Evolutionary conservation across 192 early-diverging fungal genomes (phyloP).

Genomic region (Chytriomyces hyalinus): DNA sequence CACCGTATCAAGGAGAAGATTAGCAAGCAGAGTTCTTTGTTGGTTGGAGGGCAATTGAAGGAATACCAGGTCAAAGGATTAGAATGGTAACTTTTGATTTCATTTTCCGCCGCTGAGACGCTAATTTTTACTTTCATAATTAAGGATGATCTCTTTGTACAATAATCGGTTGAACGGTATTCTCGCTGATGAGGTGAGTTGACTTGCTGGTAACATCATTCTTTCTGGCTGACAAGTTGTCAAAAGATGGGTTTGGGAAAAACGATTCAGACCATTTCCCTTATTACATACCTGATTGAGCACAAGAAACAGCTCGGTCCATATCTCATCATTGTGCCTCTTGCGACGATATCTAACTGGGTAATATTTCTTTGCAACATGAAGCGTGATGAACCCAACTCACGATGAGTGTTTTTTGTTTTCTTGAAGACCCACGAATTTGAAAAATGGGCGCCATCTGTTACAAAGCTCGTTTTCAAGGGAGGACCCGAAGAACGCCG

Average conservation of each 20-base stretch:
- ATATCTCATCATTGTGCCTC: conserved; percentile 94
- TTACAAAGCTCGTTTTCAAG: conserved; percentile 91
- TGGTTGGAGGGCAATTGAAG: conserved; percentile 91
- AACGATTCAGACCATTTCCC: conserved; percentile 92
- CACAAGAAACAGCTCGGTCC: conserved; percentile 92
- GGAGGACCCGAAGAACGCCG: conserved; percentile 79
- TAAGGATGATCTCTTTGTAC: conserved; percentile 93
- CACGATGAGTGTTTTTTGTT: not conserved
- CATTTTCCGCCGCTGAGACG: not conserved
- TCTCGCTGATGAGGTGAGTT: conserved; percentile 73
- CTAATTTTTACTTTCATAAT: not conserved
- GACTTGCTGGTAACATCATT: not conserved
- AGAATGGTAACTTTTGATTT: conserved; percentile 72
- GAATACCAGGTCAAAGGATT: conserved; percentile 97
- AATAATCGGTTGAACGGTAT: conserved; percentile 99
- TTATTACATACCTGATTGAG: conserved; percentile 96
- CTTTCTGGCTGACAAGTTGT: conserved; percentile 51
- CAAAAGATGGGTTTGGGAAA: conserved; percentile 73
- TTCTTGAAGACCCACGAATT: conserved; percentile 67
- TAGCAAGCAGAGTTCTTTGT: conserved; percentile 77
- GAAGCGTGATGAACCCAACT: not conserved
- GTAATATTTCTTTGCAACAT: conserved; percentile 45
- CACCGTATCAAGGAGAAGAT: conserved; percentile 86
- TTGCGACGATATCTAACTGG: conserved; percentile 98
- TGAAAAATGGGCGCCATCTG: conserved; percentile 95